Evolutionary conservation across 2,329 filamentous ascomycete species (phyloP).

Genomic region (Cadophora sp.): DNA sequence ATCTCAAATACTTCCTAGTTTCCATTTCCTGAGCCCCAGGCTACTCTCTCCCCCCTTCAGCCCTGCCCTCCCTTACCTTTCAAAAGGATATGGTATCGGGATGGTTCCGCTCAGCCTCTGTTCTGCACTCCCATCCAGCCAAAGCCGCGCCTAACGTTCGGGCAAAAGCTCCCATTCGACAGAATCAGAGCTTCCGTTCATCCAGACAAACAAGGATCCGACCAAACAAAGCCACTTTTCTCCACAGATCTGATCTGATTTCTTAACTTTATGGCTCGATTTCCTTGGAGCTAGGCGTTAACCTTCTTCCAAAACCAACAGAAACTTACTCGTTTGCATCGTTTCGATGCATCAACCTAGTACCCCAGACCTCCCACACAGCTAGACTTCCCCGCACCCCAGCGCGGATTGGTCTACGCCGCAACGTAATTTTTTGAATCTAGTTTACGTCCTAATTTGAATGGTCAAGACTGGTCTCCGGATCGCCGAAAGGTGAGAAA

Average conservation of each 20-base stretch:
- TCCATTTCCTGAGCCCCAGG: not conserved
- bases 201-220: conserved; percentile 2
- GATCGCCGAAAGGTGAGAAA: conserved; percentile 2
- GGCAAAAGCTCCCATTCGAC: conserved; percentile 2
- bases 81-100: not conserved
- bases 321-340: not conserved
- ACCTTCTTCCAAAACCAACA: not conserved
- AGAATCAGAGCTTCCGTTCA: conserved; percentile 13
- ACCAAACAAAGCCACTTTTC: not conserved
- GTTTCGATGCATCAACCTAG: conserved; percentile 7
- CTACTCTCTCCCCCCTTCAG: not conserved
- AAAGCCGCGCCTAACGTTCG: not conserved
- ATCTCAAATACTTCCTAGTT: not conserved
- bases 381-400: not conserved
- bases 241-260: conserved; percentile 9
- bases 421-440: not conserved
- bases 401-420: not conserved
- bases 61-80: no score
- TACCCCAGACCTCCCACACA: not conserved
- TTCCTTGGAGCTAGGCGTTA: not conserved
- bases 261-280: not conserved
- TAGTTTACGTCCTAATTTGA: not conserved
- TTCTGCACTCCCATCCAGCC: not conserved
- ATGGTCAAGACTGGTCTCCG: not conserved
- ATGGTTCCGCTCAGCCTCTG: conserved; percentile 11